Conservation (phyloP, 805 yeast genomes). For the Starmera caribaea region DNA sequence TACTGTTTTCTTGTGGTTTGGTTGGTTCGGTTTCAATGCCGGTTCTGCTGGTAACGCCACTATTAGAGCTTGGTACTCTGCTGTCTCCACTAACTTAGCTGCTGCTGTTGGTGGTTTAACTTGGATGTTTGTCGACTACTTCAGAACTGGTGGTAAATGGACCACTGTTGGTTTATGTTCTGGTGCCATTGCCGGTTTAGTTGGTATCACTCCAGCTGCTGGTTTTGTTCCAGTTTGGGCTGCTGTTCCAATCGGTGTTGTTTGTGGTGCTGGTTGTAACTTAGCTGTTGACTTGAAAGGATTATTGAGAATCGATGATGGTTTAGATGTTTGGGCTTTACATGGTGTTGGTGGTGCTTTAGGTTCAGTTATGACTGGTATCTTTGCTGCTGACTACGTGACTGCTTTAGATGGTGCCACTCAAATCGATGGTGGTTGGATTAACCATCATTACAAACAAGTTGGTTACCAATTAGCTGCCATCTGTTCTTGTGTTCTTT, state of each 20-base stretch:
- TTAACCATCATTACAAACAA: constrained; percentile 74
- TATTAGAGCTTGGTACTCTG: constrained; percentile 90
- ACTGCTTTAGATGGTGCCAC: constrained; percentile 69
- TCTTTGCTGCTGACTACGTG: constrained; percentile 87
- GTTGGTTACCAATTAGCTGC: constrained; percentile 87
- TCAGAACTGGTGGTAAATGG: constrained; percentile 78
- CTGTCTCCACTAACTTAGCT: constrained; percentile 87
- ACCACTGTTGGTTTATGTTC: constrained; percentile 91
- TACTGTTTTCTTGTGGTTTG: constrained; percentile 92
- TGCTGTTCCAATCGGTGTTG: constrained; percentile 73
- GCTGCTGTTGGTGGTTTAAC: constrained; percentile 90
- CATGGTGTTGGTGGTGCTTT: constrained; percentile 91
- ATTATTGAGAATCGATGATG: constrained; percentile 75
- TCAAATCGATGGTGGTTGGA: constrained; percentile 77
- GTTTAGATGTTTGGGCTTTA: constrained; percentile 87
- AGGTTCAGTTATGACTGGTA: constrained; percentile 80
- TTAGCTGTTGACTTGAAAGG: constrained; percentile 75
- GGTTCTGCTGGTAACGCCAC: constrained; percentile 94
- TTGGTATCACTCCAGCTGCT: constrained; percentile 94
- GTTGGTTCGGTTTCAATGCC: constrained; percentile 99
- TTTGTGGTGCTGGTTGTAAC: constrained; percentile 73
- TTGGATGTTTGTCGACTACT: constrained; percentile 87
- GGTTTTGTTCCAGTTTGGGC: constrained; percentile 93
- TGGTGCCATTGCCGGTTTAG: constrained; percentile 90
- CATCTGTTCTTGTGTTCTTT: constrained; percentile 54